These are phyloP conservation scores for Gossypium trilobum DNA, from an alignment of 441 rosid species.

Conservation along the genomic window DNA sequence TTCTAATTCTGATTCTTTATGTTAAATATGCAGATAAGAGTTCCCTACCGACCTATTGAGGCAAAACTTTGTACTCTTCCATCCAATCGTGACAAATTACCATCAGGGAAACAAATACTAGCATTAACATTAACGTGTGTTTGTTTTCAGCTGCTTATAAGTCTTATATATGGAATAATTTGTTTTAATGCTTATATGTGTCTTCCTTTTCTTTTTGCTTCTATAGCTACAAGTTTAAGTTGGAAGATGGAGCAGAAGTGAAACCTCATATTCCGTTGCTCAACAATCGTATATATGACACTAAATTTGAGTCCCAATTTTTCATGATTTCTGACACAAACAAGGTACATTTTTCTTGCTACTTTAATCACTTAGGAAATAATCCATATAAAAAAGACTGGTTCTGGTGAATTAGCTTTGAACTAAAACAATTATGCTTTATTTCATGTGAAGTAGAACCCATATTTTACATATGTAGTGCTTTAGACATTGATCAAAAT, in stretches of 20 bases:
- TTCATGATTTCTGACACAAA: slow-evolving; percentile 83
- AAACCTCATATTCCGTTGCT: slow-evolving; percentile 82
- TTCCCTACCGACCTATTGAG: slow-evolving; percentile 82
- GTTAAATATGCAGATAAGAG: slow-evolving; percentile 49
- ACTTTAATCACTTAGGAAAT: background rate
- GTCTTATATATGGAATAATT: background rate
- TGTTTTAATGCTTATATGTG: background rate
- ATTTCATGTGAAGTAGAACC: slow-evolving; percentile 1
- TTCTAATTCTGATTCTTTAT: background rate
- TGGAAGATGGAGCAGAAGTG: slow-evolving; percentile 86
- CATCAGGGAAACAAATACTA: slow-evolving; percentile 83
- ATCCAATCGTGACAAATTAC: slow-evolving; percentile 65
- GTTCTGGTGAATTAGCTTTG: slow-evolving; percentile 8
- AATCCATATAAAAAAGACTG: background rate
- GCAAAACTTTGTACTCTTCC: slow-evolving; percentile 66
- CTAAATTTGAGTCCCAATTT: slow-evolving; percentile 92
- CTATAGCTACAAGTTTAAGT: slow-evolving; percentile 81
- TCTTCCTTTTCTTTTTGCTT: slow-evolving; percentile 16
- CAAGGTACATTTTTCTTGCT: slow-evolving; percentile 47
- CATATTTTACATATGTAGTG: background rate
- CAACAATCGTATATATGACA: slow-evolving; percentile 92
- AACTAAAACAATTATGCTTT: background rate
- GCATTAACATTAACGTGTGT: slow-evolving; percentile 82
- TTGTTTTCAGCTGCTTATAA: slow-evolving; percentile 12
- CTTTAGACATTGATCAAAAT: background rate